phyloP scores from a whole-genome alignment of 2,329 filamentous ascomycete genomes.

The Aspergillus candidus region DNA sequence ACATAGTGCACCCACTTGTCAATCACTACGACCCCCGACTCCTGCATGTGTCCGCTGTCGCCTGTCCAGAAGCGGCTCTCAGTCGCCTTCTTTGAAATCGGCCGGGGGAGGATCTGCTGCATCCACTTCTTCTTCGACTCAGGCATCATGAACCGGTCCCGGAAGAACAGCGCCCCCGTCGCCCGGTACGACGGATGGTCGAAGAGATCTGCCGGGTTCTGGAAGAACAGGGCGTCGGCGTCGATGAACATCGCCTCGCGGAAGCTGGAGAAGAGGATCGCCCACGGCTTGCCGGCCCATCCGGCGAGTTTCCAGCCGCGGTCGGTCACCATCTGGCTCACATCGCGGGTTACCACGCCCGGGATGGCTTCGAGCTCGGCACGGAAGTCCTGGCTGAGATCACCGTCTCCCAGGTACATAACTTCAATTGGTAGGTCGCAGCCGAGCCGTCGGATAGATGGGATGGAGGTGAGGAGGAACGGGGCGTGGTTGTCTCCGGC shows the following conservation, averaged over 20 bases:
- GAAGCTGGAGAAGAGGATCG: slow-evolving; percentile 43
- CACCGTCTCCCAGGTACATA: slow-evolving; percentile 35
- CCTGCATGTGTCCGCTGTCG: slow-evolving; percentile 28
- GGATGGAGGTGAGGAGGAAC: slow-evolving; percentile 42
- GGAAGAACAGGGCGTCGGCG: slow-evolving; percentile 42
- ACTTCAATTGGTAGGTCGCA: slow-evolving; percentile 16
- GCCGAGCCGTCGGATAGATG: slow-evolving; percentile 9
- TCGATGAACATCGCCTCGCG: slow-evolving; percentile 46
- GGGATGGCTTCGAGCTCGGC: slow-evolving; percentile 38
- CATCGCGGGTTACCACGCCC: slow-evolving; percentile 41
- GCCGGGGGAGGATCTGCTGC: slow-evolving; percentile 40
- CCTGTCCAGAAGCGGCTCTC: slow-evolving; percentile 19
- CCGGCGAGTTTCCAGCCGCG: slow-evolving; percentile 41
- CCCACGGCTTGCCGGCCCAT: slow-evolving; percentile 45
- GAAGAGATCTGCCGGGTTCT: slow-evolving; percentile 39
- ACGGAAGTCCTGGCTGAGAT: slow-evolving; percentile 40
- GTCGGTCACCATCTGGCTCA: slow-evolving; percentile 41
- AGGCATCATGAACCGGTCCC: slow-evolving; percentile 40
- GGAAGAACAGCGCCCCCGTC: slow-evolving; percentile 44
- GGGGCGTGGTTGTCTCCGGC: slow-evolving; percentile 41
- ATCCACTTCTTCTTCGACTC: slow-evolving; percentile 34
- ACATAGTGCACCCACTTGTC: slow-evolving; percentile 45
- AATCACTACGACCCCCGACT: slow-evolving; percentile 44
- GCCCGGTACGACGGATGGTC: slow-evolving; percentile 37
- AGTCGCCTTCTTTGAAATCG: slow-evolving; percentile 37